Percentiles rank a stretch among this genome's conserved stretches.
Conservation (phyloP, 2,329 filamentous ascomycete genomes). For the Sarocladium oryzae region DNA sequence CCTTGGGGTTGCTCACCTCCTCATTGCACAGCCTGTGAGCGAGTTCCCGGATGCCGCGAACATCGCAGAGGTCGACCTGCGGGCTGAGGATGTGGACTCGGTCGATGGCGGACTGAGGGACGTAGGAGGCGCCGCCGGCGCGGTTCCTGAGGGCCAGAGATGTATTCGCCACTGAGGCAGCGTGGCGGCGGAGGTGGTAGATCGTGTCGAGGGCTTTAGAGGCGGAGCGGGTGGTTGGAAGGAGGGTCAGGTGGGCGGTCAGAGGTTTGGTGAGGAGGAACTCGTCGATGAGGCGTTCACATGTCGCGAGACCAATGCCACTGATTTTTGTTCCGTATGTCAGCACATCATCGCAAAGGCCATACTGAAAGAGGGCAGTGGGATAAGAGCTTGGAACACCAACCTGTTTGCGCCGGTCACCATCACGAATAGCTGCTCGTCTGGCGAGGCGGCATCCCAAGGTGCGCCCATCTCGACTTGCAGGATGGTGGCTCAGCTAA, state of each 20-base stretch:
- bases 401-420: conserved; percentile 87
- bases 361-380: no score
- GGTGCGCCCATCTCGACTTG: conserved; percentile 20
- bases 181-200: conserved; percentile 54
- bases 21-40: conserved; percentile 40
- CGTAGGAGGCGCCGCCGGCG: conserved; percentile 29
- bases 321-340: conserved; percentile 37
- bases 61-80: conserved; percentile 54
- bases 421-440: conserved; percentile 55
- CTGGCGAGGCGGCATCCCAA: conserved; percentile 28
- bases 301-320: conserved; percentile 79
- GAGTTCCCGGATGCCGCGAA: conserved; percentile 42
- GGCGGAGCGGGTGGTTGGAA: conserved; percentile 74
- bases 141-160: conserved; percentile 11
- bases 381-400: no score
- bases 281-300: conserved; percentile 80
- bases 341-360: no score
- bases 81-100: conserved; percentile 53
- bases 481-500: no score
- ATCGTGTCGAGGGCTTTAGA: conserved; percentile 71
- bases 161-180: conserved; percentile 14
- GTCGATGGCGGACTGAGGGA: conserved; percentile 27
- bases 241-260: conserved; percentile 65
- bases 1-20: conserved; percentile 38
- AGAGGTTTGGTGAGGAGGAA: conserved; percentile 67